Percentiles rank a stretch among this genome's conserved stretches.
Evolutionary conservation across 306 rosid species (phyloP).

Genomic region (Dryas octopetala): DNA sequence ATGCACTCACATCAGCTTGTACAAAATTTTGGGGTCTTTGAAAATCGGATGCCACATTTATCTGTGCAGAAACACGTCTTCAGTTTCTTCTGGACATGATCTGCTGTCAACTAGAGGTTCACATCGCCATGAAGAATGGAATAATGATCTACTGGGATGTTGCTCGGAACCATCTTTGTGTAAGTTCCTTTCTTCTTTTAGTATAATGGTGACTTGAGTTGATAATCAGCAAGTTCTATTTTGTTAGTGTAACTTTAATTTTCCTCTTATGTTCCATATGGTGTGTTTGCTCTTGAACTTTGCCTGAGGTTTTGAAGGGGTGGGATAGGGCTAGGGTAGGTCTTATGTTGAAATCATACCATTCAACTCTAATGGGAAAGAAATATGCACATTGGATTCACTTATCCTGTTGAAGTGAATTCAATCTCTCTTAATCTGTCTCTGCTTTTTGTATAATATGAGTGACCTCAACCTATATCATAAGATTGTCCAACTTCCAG

Average conservation of each 20-base stretch:
- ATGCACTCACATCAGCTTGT: background rate
- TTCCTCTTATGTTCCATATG: background rate
- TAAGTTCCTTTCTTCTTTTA: conserved; percentile 45
- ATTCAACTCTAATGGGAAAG: too few species aligned
- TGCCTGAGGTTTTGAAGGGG: too few species aligned
- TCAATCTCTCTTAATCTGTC: background rate
- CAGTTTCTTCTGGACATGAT: conserved; percentile 66
- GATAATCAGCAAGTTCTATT: background rate
- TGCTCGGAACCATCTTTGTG: conserved; percentile 91
- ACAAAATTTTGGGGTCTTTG: background rate
- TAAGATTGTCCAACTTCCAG: too few species aligned
- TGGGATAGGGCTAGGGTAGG: too few species aligned
- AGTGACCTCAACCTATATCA: too few species aligned
- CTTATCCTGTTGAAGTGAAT: background rate
- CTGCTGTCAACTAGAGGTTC: conserved; percentile 61
- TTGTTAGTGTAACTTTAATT: background rate
- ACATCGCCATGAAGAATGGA: conserved; percentile 73
- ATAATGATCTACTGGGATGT: conserved; percentile 89
- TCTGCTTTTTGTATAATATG: background rate
- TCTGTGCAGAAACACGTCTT: conserved; percentile 46
- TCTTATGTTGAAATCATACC: too few species aligned
- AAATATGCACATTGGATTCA: background rate
- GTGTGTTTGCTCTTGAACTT: too few species aligned
- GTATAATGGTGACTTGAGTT: conserved; percentile 14
- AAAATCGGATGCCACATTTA: conserved; percentile 15